phyloP scores from a whole-genome alignment of 1,284 basidiomycete species.

The Schizophyllum commune region DNA sequence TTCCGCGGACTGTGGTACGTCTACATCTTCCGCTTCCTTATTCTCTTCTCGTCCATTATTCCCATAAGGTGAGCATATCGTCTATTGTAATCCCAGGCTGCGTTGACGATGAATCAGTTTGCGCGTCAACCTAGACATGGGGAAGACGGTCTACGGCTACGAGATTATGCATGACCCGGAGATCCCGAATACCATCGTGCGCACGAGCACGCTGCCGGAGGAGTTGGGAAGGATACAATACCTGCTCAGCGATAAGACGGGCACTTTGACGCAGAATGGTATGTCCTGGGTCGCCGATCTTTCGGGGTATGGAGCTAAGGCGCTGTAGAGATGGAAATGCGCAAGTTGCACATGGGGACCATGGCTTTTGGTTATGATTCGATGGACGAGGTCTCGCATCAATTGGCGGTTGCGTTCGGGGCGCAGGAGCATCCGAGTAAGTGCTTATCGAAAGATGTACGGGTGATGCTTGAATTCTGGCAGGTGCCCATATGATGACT shows the following conservation, averaged over 20 bases:
- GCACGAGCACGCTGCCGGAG: constrained; percentile 95
- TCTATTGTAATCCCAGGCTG: too few relatives aligned
- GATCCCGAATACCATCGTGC: constrained; percentile 92
- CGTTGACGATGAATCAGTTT: too few relatives aligned
- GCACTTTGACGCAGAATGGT: constrained; percentile 97
- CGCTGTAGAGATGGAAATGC: constrained; percentile 92
- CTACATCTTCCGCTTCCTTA: constrained; percentile 94
- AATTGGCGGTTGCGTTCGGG: constrained; percentile 78
- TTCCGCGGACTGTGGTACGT: constrained; percentile 96
- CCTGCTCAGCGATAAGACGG: constrained; percentile 94
- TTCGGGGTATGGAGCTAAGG: constrained; percentile 1
- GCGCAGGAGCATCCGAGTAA: constrained; percentile 16
- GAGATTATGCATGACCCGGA: constrained; percentile 92
- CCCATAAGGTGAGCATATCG: constrained; percentile 94
- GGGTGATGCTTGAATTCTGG: not conserved
- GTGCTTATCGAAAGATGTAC: not conserved
- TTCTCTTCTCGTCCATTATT: constrained; percentile 97
- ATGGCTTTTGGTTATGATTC: constrained; percentile 95
- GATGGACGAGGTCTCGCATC: constrained; percentile 96
- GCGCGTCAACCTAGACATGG: constrained; percentile 98
- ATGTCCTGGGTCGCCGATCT: constrained; percentile 13
- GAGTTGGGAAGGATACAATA: constrained; percentile 97
- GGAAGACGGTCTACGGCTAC: constrained; percentile 95
- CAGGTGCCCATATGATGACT: constrained; percentile 35
- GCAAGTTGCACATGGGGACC: constrained; percentile 97